A percentile compares a stretch with the other conserved stretches of the same genome.
Conservation (phyloP, 176 grass and related monocot genomes). For the Triticum dicoccoides region DNA sequence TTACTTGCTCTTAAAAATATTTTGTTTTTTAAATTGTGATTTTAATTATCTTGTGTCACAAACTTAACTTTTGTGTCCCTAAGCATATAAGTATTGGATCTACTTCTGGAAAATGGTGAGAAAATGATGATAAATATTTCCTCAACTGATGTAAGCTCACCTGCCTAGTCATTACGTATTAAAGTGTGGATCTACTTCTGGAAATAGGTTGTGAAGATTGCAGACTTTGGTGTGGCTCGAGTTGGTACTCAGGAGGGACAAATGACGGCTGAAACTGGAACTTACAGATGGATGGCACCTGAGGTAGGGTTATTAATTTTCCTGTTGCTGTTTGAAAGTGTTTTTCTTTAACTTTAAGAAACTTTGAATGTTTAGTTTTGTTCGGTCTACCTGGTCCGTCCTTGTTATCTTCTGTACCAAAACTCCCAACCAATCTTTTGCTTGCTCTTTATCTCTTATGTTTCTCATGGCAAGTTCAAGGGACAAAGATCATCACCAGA, state of each 20-base stretch:
- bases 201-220: slow-evolving; percentile 81
- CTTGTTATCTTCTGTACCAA: slow-evolving; percentile 10
- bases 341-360: neutral
- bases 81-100: neutral
- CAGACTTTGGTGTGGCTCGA: slow-evolving; percentile 90
- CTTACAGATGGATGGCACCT: slow-evolving; percentile 93
- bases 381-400: neutral
- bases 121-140: neutral
- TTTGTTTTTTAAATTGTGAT: neutral
- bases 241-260: slow-evolving; percentile 57
- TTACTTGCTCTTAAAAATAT: neutral
- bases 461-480: neutral
- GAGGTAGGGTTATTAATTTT: slow-evolving; percentile 48
- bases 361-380: slow-evolving; percentile 4
- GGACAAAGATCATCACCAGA: neutral
- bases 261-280: slow-evolving; percentile 97
- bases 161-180: slow-evolving; percentile 7
- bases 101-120: neutral
- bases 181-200: slow-evolving; percentile 34
- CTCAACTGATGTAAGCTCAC: neutral
- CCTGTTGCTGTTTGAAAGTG: neutral
- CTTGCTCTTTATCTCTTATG: neutral
- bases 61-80: neutral
- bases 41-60: slow-evolving; percentile 3
- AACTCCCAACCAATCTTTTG: neutral